Base-by-base conservation (phyloP, 805 yeast species). In the Isabelozyma heimii region DNA sequence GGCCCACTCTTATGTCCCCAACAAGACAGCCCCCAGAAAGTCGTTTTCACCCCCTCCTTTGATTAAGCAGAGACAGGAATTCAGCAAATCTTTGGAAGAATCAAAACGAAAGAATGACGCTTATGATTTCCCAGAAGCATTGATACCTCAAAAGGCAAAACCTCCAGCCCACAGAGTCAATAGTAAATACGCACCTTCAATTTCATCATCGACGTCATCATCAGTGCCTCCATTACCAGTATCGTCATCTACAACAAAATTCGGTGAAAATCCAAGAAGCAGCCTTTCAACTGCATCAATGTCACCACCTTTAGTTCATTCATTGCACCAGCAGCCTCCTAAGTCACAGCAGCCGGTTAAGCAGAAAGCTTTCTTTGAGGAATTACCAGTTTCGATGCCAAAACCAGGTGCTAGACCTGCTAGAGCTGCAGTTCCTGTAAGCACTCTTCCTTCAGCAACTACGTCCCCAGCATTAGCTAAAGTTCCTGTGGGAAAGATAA, bases 21-120 rank as follows among this genome's bases (percentile, higher is more conserved):
- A 26, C 10, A 48, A 44, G 30, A 24, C 47, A 12, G 40, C 47
- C 39, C 47, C 42, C 44, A 13, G 16, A 10, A 33, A 40, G 14
- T 33, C 41, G 20, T 38, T 17, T 33, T n/a, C 44, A 14, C 48
- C 58, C n/a, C 40, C 42, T 8, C 51, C 38, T 16, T 46, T 44
- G n/a, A 33, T 9, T 4, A 30, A 27, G 24, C 44, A 15, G 30
- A 44, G 17, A 15, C 35, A n/a, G 15, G 52, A 56, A 8, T 53
- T 55, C 40, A 49, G 42, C 5, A 52, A 57, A 47, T 70, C 72
- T 43, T 59, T 81, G 14, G 72, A 70, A 46, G 66, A 65, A n/a
- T 70, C 71, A 38, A 83, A 84, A 62, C 77, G 79, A 56, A 84
- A 82, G 60, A 79, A 84, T n/a, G 89, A 85, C 66, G 90, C 91